Percentiles rank a stretch among this genome's conserved stretches.
Evolutionary conservation across 768 basidiomycete genomes (phyloP).

Genomic region (Tephrocybe sp.): DNA sequence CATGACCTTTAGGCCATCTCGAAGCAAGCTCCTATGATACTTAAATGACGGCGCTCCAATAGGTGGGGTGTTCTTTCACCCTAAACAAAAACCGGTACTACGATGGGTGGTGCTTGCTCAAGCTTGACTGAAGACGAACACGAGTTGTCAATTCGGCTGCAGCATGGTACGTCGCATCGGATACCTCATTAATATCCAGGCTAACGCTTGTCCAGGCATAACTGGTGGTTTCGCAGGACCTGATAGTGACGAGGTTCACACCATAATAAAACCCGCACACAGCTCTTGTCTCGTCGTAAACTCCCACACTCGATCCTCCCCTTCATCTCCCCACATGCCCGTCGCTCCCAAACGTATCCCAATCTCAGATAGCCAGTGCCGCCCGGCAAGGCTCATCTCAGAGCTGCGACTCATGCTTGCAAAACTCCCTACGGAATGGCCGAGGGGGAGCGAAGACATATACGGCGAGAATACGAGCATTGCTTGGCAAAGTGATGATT

Average conservation of each 20-base stretch:
- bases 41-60: too few species aligned
- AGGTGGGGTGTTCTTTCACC: too few species aligned
- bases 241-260: neutral
- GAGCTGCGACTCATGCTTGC: neutral
- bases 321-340: neutral
- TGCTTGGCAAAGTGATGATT: neutral
- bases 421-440: neutral
- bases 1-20: too few species aligned
- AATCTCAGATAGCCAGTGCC: neutral
- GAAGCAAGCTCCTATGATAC: too few species aligned
- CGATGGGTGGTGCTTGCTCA: neutral
- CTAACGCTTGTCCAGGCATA: neutral
- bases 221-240: neutral
- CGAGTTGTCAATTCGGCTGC: neutral
- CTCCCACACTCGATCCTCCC: neutral
- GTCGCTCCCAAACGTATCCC: neutral
- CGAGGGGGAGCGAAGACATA: neutral
- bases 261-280: neutral
- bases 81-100: too few species aligned
- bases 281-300: neutral
- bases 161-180: neutral
- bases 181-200: neutral
- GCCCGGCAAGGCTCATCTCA: neutral
- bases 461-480: constrained; percentile 1
- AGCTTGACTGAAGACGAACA: neutral